Percentiles rank a stretch among this genome's conserved stretches.
These are phyloP conservation scores for Marsdenia floribunda DNA, from an alignment of 257 asterid species.

Conservation along the genomic window DNA sequence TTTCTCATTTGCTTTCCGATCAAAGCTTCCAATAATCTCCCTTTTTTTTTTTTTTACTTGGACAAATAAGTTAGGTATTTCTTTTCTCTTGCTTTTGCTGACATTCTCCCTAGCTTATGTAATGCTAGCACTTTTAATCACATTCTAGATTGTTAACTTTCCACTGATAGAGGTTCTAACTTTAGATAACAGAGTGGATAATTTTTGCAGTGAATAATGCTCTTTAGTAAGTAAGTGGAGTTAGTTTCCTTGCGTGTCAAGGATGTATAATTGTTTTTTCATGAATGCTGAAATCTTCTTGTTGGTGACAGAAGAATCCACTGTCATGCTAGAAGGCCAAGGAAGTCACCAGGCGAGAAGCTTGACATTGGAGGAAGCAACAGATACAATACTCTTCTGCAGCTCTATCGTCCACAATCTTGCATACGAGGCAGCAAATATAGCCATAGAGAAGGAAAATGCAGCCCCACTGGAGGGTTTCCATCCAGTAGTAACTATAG, in stretches of 20 bases:
- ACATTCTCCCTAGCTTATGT: background rate
- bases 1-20: background rate
- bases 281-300: slow-evolving; percentile 6
- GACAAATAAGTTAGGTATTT: background rate
- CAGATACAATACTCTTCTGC: slow-evolving; percentile 90
- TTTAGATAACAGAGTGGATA: background rate
- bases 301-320: slow-evolving; percentile 58
- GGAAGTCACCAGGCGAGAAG: slow-evolving; percentile 45
- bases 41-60: background rate
- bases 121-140: background rate
- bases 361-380: slow-evolving; percentile 91
- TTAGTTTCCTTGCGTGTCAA: background rate
- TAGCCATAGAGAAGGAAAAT: slow-evolving; percentile 61
- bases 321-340: slow-evolving; percentile 42
- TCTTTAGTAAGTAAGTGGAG: background rate
- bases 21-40: background rate
- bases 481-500: slow-evolving; percentile 40
- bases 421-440: slow-evolving; percentile 77
- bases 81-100: too few species aligned
- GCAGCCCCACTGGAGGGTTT: slow-evolving; percentile 32
- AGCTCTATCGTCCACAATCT: slow-evolving; percentile 87
- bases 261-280: background rate
- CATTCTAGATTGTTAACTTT: background rate
- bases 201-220: background rate
- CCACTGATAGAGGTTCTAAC: background rate